Base-by-base conservation (phyloP, 768 basidiomycete genomes). In the Auriscalpium microsporum region DNA sequence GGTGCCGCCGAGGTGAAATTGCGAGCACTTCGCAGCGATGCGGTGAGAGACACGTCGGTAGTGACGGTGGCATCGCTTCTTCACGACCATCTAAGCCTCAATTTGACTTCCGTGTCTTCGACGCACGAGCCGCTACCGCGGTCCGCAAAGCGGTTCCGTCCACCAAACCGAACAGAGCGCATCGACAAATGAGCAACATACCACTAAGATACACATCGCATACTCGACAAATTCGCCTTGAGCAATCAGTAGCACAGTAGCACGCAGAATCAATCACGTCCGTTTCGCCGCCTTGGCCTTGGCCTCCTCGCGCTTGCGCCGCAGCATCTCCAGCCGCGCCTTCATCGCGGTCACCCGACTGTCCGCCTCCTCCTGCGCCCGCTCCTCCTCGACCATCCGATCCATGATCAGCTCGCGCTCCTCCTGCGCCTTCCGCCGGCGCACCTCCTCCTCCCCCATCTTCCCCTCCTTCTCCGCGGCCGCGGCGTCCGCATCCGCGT, bases 401-500 rank as follows among this genome's bases (percentile, higher is more conserved):
- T 91, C 90, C 84, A 92, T 87, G 45, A 92, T 91, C 56, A 91
- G 69, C 62, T 92, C 89, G 49, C 80, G 75, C 53, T 92, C 90
- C 21, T 91, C 88, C 64, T 74, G 74, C 62, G 84, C 83, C 67
- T 76, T 84, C 61, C 71, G 68, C 62, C 69, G 70, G 62, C 79
- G 74, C 51, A 67, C 65, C 51, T 75, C 73, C 48, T 76, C 79
- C 63, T 78, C 76, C 48, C 73, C 76, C 37, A 70, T 65, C 61
- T 73, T 71, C 44, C 64, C 62, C 16, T 69, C 63, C 50, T 66
- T 65, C 33, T 52, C 58, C 53, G 54, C 51, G 16, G 59, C 60
- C 3, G 63, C 67, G 0, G 16, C 47, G 19, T 59, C 67, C 13
- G 40, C 58, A 9, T 54, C 69, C 28, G 64, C 68, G 10, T 61